Evolutionary conservation across 2,329 filamentous ascomycete species (phyloP).

Genomic region (Metarhizium rileyi): DNA sequence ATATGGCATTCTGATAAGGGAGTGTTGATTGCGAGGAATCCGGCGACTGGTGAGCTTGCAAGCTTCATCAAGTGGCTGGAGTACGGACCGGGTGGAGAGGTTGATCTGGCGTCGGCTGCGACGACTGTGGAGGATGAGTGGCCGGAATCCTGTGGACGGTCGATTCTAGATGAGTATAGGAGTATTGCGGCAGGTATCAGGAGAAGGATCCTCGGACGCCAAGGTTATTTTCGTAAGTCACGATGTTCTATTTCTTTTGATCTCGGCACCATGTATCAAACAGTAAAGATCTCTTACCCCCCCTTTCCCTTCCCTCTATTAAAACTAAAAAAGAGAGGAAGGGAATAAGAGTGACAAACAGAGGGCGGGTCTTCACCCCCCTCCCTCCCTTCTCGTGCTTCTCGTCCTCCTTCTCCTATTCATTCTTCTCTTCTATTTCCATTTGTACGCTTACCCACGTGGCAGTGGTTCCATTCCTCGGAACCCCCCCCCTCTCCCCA

Average conservation of each 20-base stretch:
- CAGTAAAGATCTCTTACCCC: background rate
- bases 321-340: background rate
- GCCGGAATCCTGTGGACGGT: constrained; percentile 18
- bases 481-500: too few species aligned
- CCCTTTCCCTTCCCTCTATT: too few species aligned
- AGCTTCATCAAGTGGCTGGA: constrained; percentile 29
- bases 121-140: constrained; percentile 17
- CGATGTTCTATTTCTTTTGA: background rate
- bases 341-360: too few species aligned
- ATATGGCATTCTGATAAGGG: constrained; percentile 17
- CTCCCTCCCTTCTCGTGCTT: too few species aligned
- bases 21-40: constrained; percentile 25
- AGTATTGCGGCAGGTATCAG: constrained; percentile 21
- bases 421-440: background rate
- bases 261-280: background rate
- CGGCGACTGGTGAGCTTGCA: constrained; percentile 17
- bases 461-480: background rate
- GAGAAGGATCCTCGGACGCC: constrained; percentile 18
- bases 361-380: too few species aligned
- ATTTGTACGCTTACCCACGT: background rate
- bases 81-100: constrained; percentile 11
- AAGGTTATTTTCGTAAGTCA: constrained; percentile 28
- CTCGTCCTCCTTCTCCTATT: background rate
- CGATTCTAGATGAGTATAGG: constrained; percentile 26
- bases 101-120: constrained; percentile 6